Evolutionary conservation across 169 alveolate genomes (phyloP), one percentile per base, ranked within the genome.

Genomic region (Toxoplasma gondii): DNA sequence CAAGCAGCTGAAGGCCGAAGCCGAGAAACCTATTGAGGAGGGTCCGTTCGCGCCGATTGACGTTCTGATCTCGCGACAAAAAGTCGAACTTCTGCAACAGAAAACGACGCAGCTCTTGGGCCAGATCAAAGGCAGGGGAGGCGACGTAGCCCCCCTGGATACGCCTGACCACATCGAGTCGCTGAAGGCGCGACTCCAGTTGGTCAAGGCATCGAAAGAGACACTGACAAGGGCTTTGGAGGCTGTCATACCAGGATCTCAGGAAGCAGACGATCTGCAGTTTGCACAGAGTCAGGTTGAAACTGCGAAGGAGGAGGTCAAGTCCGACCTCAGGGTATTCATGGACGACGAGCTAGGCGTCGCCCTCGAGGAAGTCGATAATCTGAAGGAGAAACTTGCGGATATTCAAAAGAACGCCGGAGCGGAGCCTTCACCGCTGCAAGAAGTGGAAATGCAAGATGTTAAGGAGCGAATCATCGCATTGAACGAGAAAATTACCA

Each of bases 381-480:
- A 82, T 45, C 39, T 82, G 64, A 82, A 82, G 36, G 54, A 17
- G 4, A 36, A 19, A 38, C 67, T 43, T 45, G 41, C 36, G 27
- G 54, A 39, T 16, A 19, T 45, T 10, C 54, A 41, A 19, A 82
- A 41, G 38, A 36, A 19, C 34, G 90, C 90, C 10, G 90, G 90
- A 0, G n/a, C 34, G 2, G 22, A 82, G 29, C 90, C 90, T 24
- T 82, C 90, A 0, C 70, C 90, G 17, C 70, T 43, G 12, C 90
- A 82, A 27, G 90, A 82, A 82, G 90, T 49, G 31, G 90, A 82
- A 82, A 82, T 36, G n/a, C 54, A 82, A 39, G 90, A 82, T 0
- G 39, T 36, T 2, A 29, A 16, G 41, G 69, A 82, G 24, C 34
- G 41, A 36, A 82, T 82, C 54, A 12, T 31, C 34, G 41, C 16